Evolutionary conservation across 768 basidiomycete genomes (phyloP), one percentile per base, ranked within the genome.

Genomic region (Trametes meyenii): DNA sequence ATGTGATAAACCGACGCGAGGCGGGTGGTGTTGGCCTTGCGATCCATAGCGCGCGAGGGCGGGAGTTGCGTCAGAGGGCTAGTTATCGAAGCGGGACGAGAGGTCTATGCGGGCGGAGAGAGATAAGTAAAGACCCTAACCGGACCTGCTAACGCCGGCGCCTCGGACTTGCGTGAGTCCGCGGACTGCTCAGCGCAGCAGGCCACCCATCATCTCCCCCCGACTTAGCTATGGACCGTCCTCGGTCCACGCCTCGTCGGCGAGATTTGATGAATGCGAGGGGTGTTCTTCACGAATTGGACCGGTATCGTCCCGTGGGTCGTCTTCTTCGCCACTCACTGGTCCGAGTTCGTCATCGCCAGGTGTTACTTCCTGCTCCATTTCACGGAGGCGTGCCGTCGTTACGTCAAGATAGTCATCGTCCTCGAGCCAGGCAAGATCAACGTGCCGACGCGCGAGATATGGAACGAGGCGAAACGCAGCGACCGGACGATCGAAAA

Each of bases 391-490:
- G 1, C 49, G 48, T 1, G 54, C 29, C 0, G 55, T 57, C 4
- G 49, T 51, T 10, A 62, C 19, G 55, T 62, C 55, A 42, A 62
- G 50, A 36, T 52, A 42, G 7, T 43, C 14, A 33, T 2, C 23
- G 48, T 50, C 48, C 7, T 58, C 39, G 49, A 50, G 57, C 48
- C 49, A 43, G 10, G 38, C 35, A 2, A 57, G 48, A n/a, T 39
- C 45, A 23, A 53, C 40, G 17, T 11, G 38, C 3, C 29, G n/a
- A 0, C 61, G 61, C 2, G 55, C 55, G 24, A 62, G 54, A 35
- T 72, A 73, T 0, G 71, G 69, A 5, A 73, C 26, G 7, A 73
- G 40, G 0, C 61, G 66, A 43, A 72, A 72, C 0, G 65, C 72
- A 1, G 67, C 69, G 19, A 69, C 63, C 3, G 46, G 51, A 0